Evolutionary conservation across 768 basidiomycete genomes (phyloP).

Genomic region (Russula abietina): DNA sequence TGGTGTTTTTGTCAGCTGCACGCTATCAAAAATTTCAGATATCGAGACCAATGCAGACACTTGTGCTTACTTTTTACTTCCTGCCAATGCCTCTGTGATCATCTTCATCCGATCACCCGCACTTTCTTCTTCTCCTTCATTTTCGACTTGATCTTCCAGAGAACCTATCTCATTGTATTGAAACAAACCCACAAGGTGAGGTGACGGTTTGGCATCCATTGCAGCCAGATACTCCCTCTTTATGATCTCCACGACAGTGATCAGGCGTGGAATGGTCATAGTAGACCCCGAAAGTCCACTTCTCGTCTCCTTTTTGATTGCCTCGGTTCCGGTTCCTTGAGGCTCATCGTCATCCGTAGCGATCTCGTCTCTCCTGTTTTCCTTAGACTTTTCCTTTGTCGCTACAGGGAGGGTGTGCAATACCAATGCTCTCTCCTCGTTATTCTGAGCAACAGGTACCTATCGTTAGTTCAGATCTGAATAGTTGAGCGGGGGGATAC

Average conservation of each 20-base stretch:
- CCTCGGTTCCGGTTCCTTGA: background rate
- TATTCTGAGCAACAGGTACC: conserved; percentile 33
- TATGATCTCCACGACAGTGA: conserved; percentile 77
- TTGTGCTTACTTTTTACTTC: conserved; percentile 52
- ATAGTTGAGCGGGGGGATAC: conserved; percentile 1
- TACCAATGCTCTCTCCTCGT: conserved; percentile 44
- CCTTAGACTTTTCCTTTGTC: background rate
- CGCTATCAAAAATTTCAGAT: background rate
- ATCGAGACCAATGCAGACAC: background rate
- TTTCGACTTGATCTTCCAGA: conserved; percentile 40
- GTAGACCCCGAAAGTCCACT: conserved; percentile 34
- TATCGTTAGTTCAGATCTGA: no score
- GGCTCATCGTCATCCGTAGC: background rate
- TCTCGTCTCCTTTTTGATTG: conserved; percentile 13
- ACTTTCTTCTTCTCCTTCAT: conserved; percentile 28
- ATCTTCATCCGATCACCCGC: conserved; percentile 27
- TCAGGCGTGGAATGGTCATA: conserved; percentile 50
- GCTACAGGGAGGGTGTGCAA: conserved; percentile 53
- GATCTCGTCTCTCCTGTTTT: conserved; percentile 3
- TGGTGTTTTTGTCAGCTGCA: conserved; percentile 41
- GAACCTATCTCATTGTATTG: conserved; percentile 71
- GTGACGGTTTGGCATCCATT: conserved; percentile 34
- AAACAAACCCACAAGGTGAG: conserved; percentile 46
- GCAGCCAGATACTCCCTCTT: conserved; percentile 70
- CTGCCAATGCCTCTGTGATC: conserved; percentile 41